Conservation (phyloP, 139 green algal species). For the Closterium sp. region DNA sequence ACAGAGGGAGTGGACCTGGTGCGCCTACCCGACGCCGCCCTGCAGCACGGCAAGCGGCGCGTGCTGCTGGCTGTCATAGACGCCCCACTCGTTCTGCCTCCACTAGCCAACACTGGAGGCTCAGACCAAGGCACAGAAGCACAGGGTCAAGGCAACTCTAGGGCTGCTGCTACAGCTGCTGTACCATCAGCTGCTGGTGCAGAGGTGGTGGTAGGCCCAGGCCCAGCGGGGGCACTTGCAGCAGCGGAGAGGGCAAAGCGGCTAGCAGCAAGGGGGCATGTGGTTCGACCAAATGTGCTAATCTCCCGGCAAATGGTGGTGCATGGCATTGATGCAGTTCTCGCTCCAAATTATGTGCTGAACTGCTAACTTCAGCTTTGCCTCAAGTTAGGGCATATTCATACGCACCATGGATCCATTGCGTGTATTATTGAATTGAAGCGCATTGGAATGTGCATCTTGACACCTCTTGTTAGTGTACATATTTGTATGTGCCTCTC, state of each 20-base stretch:
- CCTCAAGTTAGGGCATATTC: too few species aligned
- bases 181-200: not conserved
- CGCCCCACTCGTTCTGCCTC: not conserved
- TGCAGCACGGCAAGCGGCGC: not conserved
- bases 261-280: not conserved
- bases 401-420: too few species aligned
- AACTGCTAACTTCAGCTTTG: not conserved
- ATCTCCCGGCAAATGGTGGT: not conserved
- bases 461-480: too few species aligned
- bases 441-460: too few species aligned
- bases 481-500: too few species aligned
- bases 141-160: not conserved
- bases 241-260: not conserved
- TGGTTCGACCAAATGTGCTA: not conserved
- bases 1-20: not conserved
- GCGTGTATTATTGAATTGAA: too few species aligned
- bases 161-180: not conserved
- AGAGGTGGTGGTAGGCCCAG: not conserved
- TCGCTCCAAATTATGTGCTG: not conserved
- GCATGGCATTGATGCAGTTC: not conserved
- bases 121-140: not conserved
- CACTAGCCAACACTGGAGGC: not conserved
- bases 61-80: not conserved
- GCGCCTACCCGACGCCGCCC: not conserved
- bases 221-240: too few species aligned